phyloP scores from a whole-genome alignment of 2,329 filamentous ascomycete genomes.

The Fusarium bactridioides region DNA sequence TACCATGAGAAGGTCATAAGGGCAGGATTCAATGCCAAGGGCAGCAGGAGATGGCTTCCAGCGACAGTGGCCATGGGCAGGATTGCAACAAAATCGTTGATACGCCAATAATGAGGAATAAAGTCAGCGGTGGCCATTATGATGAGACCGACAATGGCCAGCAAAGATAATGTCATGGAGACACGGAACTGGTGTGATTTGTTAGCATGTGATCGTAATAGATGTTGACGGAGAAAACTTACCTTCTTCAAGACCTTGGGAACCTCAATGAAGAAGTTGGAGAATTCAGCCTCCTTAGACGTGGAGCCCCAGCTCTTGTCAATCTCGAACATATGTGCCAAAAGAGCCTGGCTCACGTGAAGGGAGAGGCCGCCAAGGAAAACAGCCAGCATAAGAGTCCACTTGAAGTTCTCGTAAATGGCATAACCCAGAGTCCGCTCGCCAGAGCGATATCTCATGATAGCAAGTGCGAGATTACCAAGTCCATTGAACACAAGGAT shows the following conservation, averaged over 20 bases:
- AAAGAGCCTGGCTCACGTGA: constrained; percentile 80
- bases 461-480: constrained; percentile 74
- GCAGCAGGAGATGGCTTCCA: constrained; percentile 73
- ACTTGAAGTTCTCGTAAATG: constrained; percentile 73
- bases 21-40: constrained; percentile 78
- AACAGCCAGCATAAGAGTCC: constrained; percentile 77
- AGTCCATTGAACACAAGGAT: constrained; percentile 80
- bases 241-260: constrained; percentile 80
- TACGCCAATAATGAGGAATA: constrained; percentile 70
- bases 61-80: constrained; percentile 78
- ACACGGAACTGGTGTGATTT: constrained; percentile 68
- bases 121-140: constrained; percentile 70
- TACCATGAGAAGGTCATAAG: constrained; percentile 82
- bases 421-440: constrained; percentile 67
- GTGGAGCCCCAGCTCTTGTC: constrained; percentile 89
- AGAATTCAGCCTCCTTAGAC: constrained; percentile 80
- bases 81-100: constrained; percentile 77
- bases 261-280: constrained; percentile 86
- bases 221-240: constrained; percentile 55
- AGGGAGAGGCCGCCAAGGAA: constrained; percentile 85
- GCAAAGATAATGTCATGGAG: constrained; percentile 68
- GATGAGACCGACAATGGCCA: constrained; percentile 69
- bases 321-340: constrained; percentile 85
- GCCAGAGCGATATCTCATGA: constrained; percentile 76
- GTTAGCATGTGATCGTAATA: constrained; percentile 40